These are phyloP conservation scores for Paramecium biaurelia DNA, from an alignment of 73 alveolate genomes.

Conservation along the genomic window DNA sequence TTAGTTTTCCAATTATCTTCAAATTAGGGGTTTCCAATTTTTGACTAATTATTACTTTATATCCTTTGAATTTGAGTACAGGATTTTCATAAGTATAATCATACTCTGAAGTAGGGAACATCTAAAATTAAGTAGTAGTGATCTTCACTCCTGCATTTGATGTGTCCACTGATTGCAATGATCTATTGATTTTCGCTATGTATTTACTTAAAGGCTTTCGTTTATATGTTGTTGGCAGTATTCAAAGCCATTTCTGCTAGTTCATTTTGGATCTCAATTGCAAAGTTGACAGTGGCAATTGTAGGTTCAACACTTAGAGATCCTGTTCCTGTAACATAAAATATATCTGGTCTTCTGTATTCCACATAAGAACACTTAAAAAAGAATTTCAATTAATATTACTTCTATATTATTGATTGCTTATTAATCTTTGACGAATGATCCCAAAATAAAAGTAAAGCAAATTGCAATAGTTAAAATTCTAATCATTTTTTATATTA, in stretches of 20 bases:
- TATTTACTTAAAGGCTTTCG: background rate
- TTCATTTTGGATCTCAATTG: background rate
- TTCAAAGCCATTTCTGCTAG: background rate
- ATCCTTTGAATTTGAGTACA: background rate
- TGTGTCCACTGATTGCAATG: background rate
- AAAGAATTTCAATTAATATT: background rate
- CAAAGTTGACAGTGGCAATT: background rate
- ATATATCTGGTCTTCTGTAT: constrained; percentile 23
- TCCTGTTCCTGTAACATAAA: background rate
- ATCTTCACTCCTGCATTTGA: background rate
- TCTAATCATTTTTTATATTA: background rate
- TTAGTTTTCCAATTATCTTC: background rate
- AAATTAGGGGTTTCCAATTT: background rate
- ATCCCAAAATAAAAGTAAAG: background rate
- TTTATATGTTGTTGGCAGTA: background rate
- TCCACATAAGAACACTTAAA: background rate
- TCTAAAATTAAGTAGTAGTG: constrained; percentile 16
- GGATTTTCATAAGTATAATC: background rate
- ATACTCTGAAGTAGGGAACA: constrained; percentile 19
- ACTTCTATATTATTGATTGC: background rate
- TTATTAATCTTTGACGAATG: background rate
- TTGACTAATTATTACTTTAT: background rate
- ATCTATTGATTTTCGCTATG: background rate
- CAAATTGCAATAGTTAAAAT: background rate
- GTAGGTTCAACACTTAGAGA: constrained; percentile 7